Conservation (phyloP, 345 rosid species). For the Limnanthes douglasii region DNA sequence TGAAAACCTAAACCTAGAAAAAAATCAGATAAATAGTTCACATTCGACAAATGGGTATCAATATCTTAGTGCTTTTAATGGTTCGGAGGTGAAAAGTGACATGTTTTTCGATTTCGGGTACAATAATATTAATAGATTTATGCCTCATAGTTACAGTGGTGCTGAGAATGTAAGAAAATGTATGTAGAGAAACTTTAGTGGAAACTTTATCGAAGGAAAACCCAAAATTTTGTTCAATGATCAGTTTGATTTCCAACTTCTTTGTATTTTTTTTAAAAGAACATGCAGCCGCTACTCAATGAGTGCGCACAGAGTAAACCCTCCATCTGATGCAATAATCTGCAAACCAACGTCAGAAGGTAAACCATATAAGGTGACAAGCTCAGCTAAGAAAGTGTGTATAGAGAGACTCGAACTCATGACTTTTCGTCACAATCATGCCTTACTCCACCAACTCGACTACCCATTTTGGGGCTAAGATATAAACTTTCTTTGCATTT, state of each 20-base stretch:
- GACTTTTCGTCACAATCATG: too few relatives aligned
- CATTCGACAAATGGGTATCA: slow-evolving; percentile 18
- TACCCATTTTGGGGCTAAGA: too few relatives aligned
- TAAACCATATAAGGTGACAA: too few relatives aligned
- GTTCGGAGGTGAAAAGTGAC: slow-evolving; percentile 34
- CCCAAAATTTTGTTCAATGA: slow-evolving; percentile 23
- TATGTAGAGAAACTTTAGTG: slow-evolving; percentile 69
- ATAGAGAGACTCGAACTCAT: too few relatives aligned
- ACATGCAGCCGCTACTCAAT: too few relatives aligned
- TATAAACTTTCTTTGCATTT: slow-evolving; percentile 57
- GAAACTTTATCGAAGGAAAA: slow-evolving; percentile 40
- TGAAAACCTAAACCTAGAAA: slow-evolving; percentile 34
- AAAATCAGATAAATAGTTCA: slow-evolving; percentile 6
- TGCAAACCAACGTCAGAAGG: too few relatives aligned
- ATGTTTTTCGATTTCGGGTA: slow-evolving; percentile 17
- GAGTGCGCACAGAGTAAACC: too few relatives aligned
- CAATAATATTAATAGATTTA: slow-evolving; percentile 6
- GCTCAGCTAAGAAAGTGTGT: too few relatives aligned
- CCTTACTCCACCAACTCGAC: too few relatives aligned
- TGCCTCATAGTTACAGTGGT: slow-evolving; percentile 31
- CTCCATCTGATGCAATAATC: too few relatives aligned
- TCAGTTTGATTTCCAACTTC: slow-evolving; percentile 29
- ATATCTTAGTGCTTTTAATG: slow-evolving; percentile 14
- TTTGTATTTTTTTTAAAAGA: too few relatives aligned
- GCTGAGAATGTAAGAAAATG: slow-evolving; percentile 34